Conservation (phyloP, 75 land plant genomes). For the Isoetes taiwanensis region DNA sequence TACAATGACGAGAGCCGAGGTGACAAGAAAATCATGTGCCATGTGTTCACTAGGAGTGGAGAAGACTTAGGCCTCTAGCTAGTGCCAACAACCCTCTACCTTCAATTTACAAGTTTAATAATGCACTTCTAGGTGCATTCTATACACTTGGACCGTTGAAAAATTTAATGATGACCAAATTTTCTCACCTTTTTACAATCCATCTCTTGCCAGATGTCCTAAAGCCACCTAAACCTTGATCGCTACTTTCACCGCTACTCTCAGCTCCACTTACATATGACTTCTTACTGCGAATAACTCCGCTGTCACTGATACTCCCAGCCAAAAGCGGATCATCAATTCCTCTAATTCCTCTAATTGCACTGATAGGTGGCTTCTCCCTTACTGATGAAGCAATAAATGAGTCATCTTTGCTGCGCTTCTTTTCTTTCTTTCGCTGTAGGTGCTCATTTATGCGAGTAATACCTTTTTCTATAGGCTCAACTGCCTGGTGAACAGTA, state of each 20-base stretch:
- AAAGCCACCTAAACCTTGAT: constrained; percentile 45
- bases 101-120: no score
- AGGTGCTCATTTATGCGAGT: constrained; percentile 37
- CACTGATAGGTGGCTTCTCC: no score
- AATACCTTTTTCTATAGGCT: constrained; percentile 80
- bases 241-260: constrained; percentile 89
- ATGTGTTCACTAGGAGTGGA: no score
- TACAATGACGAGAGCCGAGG: no score
- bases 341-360: constrained; percentile 51
- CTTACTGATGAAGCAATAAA: constrained; percentile 32
- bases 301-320: constrained; percentile 82
- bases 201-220: constrained; percentile 58
- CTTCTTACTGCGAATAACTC: constrained; percentile 32
- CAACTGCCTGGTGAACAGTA: constrained; percentile 69
- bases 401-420: constrained; percentile 44
- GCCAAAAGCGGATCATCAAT: constrained; percentile 88
- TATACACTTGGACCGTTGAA: no score
- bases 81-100: no score
- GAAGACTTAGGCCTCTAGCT: no score
- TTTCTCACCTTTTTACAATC: constrained; percentile 57
- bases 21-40: no score
- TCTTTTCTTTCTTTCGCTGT: background rate
- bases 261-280: constrained; percentile 54
- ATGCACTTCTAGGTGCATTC: no score
- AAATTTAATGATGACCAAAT: no score